Percentiles rank a stretch among this genome's conserved stretches.
Conservation (phyloP, 306 rosid genomes). For the Rosa lucieae region DNA sequence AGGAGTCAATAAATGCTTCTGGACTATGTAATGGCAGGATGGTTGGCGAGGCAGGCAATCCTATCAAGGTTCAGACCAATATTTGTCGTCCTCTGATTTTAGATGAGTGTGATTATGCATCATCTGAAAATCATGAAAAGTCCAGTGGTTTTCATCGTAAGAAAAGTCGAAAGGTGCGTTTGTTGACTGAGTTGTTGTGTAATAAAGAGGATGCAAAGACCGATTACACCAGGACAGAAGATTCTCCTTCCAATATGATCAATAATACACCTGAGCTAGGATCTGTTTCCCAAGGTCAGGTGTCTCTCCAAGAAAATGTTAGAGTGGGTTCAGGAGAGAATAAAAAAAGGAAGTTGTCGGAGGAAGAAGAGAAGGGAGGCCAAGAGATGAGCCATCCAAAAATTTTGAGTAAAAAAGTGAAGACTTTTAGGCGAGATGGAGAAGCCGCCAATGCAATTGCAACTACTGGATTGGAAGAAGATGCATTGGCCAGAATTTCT, state of each 20-base stretch:
- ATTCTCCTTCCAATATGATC: conserved; percentile 43
- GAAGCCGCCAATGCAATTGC: conserved; percentile 31
- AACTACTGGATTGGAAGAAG: conserved; percentile 40
- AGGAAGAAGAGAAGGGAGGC: conserved; percentile 47
- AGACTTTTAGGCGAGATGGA: conserved; percentile 36
- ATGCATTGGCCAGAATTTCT: conserved; percentile 32
- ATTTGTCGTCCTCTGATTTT: conserved; percentile 32
- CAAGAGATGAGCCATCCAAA: conserved; percentile 34
- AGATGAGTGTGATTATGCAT: conserved; percentile 39
- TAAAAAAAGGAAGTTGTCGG: conserved; percentile 63
- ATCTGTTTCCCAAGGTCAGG: conserved; percentile 45
- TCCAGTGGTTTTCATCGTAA: conserved; percentile 55
- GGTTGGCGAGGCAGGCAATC: conserved; percentile 29
- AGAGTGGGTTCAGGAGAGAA: conserved; percentile 36
- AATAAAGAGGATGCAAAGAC: conserved; percentile 51
- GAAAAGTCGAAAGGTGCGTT: conserved; percentile 77
- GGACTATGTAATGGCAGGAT: conserved; percentile 26
- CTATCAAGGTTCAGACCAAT: conserved; percentile 31
- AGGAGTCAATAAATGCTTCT: conserved; percentile 30
- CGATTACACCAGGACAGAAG: conserved; percentile 35
- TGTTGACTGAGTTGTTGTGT: conserved; percentile 77
- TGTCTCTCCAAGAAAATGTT: conserved; percentile 47
- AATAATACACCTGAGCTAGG: conserved; percentile 43
- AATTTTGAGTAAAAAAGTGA: conserved; percentile 34
- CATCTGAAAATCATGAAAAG: conserved; percentile 47